A percentile compares a stretch with the other conserved stretches of the same genome.
Conservation (phyloP, 805 yeast genomes). For the Candida andamanensis region DNA sequence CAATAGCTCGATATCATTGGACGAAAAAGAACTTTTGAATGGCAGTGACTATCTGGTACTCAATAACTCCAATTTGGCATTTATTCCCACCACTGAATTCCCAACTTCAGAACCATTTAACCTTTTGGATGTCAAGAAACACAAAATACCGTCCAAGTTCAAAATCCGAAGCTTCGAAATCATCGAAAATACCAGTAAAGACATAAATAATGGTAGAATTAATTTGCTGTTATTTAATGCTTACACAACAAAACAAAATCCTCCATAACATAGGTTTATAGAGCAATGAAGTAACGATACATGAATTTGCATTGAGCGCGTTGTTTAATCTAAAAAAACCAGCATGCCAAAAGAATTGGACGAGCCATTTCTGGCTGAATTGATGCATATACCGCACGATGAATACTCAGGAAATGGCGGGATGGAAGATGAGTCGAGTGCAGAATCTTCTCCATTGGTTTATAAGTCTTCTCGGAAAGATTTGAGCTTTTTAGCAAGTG, state of each 20-base stretch:
- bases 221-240: slow-evolving; percentile 38
- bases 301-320: too few relatives aligned
- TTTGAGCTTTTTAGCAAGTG: slow-evolving; percentile 28
- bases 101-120: slow-evolving; percentile 8
- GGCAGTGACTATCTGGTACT: slow-evolving; percentile 30
- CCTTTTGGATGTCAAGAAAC: slow-evolving; percentile 7
- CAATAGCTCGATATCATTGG: slow-evolving; percentile 21
- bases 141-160: slow-evolving; percentile 13
- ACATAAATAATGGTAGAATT: slow-evolving; percentile 28
- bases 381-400: too few relatives aligned
- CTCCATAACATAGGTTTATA: slow-evolving; percentile 16
- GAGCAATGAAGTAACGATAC: background rate
- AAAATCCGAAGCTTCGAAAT: slow-evolving; percentile 32
- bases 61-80: slow-evolving; percentile 22
- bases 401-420: too few relatives aligned
- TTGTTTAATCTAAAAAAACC: slow-evolving; percentile 1
- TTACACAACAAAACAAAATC: slow-evolving; percentile 37
- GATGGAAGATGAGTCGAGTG: slow-evolving; percentile 6
- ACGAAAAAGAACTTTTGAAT: slow-evolving; percentile 24
- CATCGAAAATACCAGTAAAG: slow-evolving; percentile 27
- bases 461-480: slow-evolving; percentile 10
- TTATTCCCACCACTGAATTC: slow-evolving; percentile 12
- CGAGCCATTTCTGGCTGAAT: slow-evolving; percentile 3
- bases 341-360: slow-evolving; percentile 1
- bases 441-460: slow-evolving; percentile 8